phyloP scores from a whole-genome alignment of 1,284 basidiomycete species.

The Heterobasidion parviporum region DNA sequence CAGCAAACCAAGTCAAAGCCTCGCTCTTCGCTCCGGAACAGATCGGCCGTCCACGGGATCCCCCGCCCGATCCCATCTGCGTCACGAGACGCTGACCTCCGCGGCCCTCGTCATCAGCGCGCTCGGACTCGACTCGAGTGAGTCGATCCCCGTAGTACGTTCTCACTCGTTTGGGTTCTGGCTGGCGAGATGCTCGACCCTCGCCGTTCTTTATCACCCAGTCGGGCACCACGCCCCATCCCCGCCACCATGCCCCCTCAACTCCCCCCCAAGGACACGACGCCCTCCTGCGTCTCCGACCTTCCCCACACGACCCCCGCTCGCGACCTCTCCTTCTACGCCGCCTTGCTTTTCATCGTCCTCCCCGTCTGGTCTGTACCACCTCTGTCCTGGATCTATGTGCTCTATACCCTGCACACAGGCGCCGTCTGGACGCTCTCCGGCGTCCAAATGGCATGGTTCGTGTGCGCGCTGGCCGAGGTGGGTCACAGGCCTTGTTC shows the following conservation, averaged over 20 bases:
- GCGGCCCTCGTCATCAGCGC: too few species aligned
- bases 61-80: neutral
- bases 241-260: neutral
- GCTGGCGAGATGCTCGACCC: too few species aligned
- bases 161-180: too few species aligned
- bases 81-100: neutral
- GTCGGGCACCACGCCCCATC: neutral
- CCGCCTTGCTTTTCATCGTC: conserved; percentile 50
- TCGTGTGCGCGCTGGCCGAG: conserved; percentile 50
- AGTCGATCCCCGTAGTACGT: too few species aligned
- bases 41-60: conserved; percentile 4
- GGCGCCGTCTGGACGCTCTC: conserved; percentile 35
- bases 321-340: conserved; percentile 46
- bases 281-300: conserved; percentile 18
- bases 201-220: neutral
- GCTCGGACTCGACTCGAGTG: too few species aligned
- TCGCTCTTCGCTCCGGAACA: conserved; percentile 13
- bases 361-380: conserved; percentile 64
- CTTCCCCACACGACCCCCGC: conserved; percentile 19
- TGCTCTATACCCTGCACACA: conserved; percentile 43
- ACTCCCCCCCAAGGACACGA: neutral
- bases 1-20: conserved; percentile 2
- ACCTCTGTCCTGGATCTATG: conserved; percentile 65
- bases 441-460: conserved; percentile 28
- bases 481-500: conserved; percentile 26